phyloP scores from a whole-genome alignment of 1,139 yeast species.

The Yueomyces sp. region DNA sequence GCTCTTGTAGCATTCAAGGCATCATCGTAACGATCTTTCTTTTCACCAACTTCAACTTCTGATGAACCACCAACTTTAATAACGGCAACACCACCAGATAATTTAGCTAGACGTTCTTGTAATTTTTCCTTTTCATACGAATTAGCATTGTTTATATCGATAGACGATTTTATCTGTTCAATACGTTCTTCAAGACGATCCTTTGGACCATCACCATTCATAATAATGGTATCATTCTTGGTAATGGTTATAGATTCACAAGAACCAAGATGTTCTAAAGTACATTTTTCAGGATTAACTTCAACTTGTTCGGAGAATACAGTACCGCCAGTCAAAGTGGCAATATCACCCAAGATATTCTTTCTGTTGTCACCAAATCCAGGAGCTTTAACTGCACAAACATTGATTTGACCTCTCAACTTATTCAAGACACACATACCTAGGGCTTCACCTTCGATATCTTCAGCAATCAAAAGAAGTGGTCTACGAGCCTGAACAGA shows the following conservation, averaged over 20 bases:
- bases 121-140: slow-evolving; percentile 96
- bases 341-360: slow-evolving; percentile 94
- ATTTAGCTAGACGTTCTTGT: slow-evolving; percentile 96
- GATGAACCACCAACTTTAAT: slow-evolving; percentile 97
- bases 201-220: slow-evolving; percentile 93
- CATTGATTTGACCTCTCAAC: slow-evolving; percentile 98
- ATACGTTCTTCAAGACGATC: slow-evolving; percentile 82
- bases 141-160: slow-evolving; percentile 64
- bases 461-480: slow-evolving; percentile 88
- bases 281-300: slow-evolving; percentile 92
- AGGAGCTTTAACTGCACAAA: slow-evolving; percentile 97
- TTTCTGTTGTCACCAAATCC: slow-evolving; percentile 99
- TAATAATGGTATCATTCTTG: slow-evolving; percentile 91
- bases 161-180: slow-evolving; percentile 86
- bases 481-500: slow-evolving; percentile 96
- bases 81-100: slow-evolving; percentile 99
- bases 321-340: slow-evolving; percentile 93
- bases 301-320: slow-evolving; percentile 98
- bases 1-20: slow-evolving; percentile 99
- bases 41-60: slow-evolving; percentile 98
- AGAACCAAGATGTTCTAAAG: slow-evolving; percentile 82
- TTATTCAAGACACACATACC: slow-evolving; percentile 98
- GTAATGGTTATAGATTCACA: slow-evolving; percentile 90
- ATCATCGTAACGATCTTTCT: slow-evolving; percentile 99
- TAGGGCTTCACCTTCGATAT: slow-evolving; percentile 95